Evolutionary conservation across 2,329 filamentous ascomycete genomes (phyloP), one percentile per base, ranked within the genome.

Genomic region (Ophioceras dolichostomum): DNA sequence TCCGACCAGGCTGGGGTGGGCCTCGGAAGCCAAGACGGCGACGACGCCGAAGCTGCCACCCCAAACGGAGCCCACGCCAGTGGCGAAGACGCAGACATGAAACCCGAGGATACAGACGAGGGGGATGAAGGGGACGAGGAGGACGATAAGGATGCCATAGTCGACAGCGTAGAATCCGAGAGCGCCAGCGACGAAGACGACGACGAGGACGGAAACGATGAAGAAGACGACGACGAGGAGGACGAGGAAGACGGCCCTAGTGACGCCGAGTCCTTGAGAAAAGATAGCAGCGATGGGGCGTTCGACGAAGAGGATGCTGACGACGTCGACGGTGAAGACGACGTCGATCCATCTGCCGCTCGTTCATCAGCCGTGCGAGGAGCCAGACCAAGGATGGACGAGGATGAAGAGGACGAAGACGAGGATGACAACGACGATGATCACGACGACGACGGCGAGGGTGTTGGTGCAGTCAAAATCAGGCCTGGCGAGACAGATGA

Each of bases 391-490:
- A 18, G 43, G 34, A 4, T 39, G 36, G 22, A 47, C 35, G 29
- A 45, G n/a, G 38, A 48, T 9, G 22, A 47, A 34, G 33, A 46
- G 14, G 39, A 49, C 13, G 42, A 42, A 14, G 44, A 45, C 5
- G 50, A 48, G 3, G 43, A 46, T 14, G 49, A 44, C 1, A 43
- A 45, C 4, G 47, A 55, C 2, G 57, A 55, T 3, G 56, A 64
- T 14, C 60, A 66, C 14, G 58, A 63, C 2, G 59, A 64, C 13
- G 65, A 70, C 18, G 61, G 65, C 3, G 71, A 76, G 47, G 68
- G 64, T 3, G 70, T 74, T 2, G 70, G 70, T 12, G 69, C 70
- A 8, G 69, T 75, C 16, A 74, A 76, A 45, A 64, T 73, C 40
- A 64, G 64, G 39, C 69, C 69, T 6, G 66, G 67, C 17, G 65